A percentile compares a stretch with the other conserved stretches of the same genome.
These are phyloP conservation scores for Yamadazyma kanchanaburiensis DNA, from an alignment of 1,139 yeast species.

Conservation along the genomic window DNA sequence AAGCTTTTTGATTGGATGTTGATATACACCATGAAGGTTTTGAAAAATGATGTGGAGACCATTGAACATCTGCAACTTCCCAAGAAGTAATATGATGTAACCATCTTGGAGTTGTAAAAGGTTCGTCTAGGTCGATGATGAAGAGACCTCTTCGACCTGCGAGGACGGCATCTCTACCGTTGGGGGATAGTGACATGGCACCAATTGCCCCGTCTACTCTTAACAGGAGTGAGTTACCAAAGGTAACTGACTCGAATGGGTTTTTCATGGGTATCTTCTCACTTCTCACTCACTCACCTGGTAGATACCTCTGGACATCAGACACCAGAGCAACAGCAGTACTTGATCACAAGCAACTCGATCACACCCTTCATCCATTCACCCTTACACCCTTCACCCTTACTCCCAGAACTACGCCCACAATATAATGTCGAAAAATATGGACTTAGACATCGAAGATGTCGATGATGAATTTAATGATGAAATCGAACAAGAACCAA, in stretches of 20 bases:
- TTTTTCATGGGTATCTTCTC: conserved; percentile 7
- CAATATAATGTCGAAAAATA: too few relatives aligned
- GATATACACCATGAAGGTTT: conserved; percentile 92
- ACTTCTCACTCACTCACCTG: neutral
- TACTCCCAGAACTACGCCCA: too few relatives aligned
- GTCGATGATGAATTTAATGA: conserved; percentile 29
- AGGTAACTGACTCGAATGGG: conserved; percentile 49
- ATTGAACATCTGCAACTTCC: conserved; percentile 98
- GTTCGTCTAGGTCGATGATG: conserved; percentile 91
- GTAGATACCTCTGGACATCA: neutral
- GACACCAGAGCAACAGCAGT: too few relatives aligned
- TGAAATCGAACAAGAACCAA: conserved; percentile 14
- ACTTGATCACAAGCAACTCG: too few relatives aligned
- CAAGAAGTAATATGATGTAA: conserved; percentile 88
- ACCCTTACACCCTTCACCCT: too few relatives aligned
- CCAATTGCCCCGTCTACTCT: conserved; percentile 92
- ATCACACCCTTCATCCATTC: too few relatives aligned
- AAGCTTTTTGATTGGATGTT: conserved; percentile 91
- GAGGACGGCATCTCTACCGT: conserved; percentile 88
- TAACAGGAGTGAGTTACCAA: conserved; percentile 76
- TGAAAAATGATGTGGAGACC: conserved; percentile 83
- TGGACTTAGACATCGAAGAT: conserved; percentile 10
- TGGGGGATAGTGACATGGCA: conserved; percentile 89
- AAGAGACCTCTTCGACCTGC: conserved; percentile 88
- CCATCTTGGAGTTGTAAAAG: conserved; percentile 93